Evolutionary conservation across 495 filamentous ascomycete species (phyloP).

Genomic region (Penicillium bovifimosum): DNA sequence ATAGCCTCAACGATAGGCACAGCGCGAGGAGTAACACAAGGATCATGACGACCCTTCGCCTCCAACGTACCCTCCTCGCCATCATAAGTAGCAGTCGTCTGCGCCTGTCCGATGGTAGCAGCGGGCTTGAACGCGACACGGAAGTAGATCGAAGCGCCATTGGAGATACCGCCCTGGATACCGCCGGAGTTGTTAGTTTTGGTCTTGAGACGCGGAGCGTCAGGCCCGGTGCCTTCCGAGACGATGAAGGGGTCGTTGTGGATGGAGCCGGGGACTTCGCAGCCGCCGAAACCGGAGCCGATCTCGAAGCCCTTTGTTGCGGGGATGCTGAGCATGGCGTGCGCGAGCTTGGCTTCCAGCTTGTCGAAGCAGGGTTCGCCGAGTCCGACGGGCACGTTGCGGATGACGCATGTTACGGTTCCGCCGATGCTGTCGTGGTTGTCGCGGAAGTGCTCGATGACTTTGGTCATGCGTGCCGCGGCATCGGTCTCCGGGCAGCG

Average conservation of each 20-base stretch:
- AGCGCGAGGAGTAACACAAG: slow-evolving; percentile 89
- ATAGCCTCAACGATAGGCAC: slow-evolving; percentile 97
- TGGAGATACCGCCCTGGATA: slow-evolving; percentile 94
- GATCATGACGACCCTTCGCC: slow-evolving; percentile 94
- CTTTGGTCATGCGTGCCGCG: slow-evolving; percentile 66
- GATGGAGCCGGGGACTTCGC: slow-evolving; percentile 77
- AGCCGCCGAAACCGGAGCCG: slow-evolving; percentile 88
- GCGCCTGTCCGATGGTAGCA: slow-evolving; percentile 90
- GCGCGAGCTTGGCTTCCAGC: slow-evolving; percentile 86
- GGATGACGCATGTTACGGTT: slow-evolving; percentile 92
- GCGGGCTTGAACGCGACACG: slow-evolving; percentile 92
- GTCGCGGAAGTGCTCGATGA: slow-evolving; percentile 77
- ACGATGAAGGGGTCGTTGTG: slow-evolving; percentile 92
- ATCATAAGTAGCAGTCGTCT: slow-evolving; percentile 77
- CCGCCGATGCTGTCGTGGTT: slow-evolving; percentile 86
- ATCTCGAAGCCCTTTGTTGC: slow-evolving; percentile 97
- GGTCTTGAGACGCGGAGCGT: slow-evolving; percentile 60
- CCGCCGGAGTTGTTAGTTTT: slow-evolving; percentile 96
- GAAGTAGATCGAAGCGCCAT: slow-evolving; percentile 94
- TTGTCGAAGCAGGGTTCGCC: slow-evolving; percentile 97
- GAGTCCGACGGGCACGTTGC: slow-evolving; percentile 79
- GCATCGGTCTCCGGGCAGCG: slow-evolving; percentile 71
- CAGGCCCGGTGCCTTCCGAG: slow-evolving; percentile 36
- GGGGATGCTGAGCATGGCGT: slow-evolving; percentile 96
- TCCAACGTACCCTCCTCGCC: slow-evolving; percentile 71